phyloP scores from a whole-genome alignment of 768 basidiomycete species.

The Naematelia aurantialba region DNA sequence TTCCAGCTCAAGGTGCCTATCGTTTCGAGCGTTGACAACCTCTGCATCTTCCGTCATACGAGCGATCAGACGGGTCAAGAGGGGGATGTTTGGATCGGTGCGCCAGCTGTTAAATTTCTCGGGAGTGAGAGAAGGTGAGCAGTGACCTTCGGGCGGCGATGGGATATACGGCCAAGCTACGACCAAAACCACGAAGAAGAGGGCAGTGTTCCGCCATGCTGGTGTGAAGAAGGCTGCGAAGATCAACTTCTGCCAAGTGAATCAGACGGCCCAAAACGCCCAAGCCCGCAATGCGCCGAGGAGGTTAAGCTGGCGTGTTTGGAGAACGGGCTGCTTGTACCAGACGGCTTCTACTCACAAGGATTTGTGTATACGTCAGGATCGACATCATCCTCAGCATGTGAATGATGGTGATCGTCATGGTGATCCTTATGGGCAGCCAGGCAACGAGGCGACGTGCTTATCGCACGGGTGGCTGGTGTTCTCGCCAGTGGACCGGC shows the following conservation, averaged over 20 bases:
- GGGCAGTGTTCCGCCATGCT: slow-evolving; percentile 45
- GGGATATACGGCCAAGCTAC: slow-evolving; percentile 46
- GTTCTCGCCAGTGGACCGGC: background rate
- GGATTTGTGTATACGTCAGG: slow-evolving; percentile 25
- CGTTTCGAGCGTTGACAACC: slow-evolving; percentile 49
- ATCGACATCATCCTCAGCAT: slow-evolving; percentile 12
- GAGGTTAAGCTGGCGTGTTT: background rate
- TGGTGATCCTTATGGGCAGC: slow-evolving; percentile 23
- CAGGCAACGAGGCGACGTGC: slow-evolving; percentile 9
- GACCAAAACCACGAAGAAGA: slow-evolving; percentile 37
- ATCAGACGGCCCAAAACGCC: no score
- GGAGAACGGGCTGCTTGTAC: background rate
- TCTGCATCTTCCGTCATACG: slow-evolving; percentile 43
- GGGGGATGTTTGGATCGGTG: slow-evolving; percentile 22
- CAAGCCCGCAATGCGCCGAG: no score
- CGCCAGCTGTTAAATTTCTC: slow-evolving; percentile 17
- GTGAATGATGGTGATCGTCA: slow-evolving; percentile 8
- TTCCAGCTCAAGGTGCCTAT: slow-evolving; percentile 50
- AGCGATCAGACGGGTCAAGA: slow-evolving; percentile 46
- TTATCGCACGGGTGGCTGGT: slow-evolving; percentile 7
- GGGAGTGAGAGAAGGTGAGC: slow-evolving; percentile 34
- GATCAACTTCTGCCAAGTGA: background rate
- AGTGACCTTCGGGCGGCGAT: slow-evolving; percentile 33
- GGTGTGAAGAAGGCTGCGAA: slow-evolving; percentile 49
- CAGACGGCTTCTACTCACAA: slow-evolving; percentile 18